These are phyloP conservation scores for Fusarium sp. DNA, from an alignment of 2,329 filamentous ascomycete species.

Conservation along the genomic window DNA sequence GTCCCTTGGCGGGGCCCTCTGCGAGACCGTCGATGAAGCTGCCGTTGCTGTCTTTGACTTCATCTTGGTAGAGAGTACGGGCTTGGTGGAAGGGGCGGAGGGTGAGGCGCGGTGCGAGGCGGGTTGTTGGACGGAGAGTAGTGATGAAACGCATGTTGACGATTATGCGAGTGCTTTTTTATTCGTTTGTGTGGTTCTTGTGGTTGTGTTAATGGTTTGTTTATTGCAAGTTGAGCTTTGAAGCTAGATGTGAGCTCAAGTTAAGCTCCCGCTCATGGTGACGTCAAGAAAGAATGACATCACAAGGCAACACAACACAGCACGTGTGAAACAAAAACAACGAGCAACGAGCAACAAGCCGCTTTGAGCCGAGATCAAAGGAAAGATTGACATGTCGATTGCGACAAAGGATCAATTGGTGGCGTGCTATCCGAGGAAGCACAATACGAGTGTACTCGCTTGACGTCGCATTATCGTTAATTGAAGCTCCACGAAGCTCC, in stretches of 20 bases:
- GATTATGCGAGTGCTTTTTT: rapidly evolving
- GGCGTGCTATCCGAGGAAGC: background rate
- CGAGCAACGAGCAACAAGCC: constrained; percentile 1
- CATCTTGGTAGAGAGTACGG: constrained; percentile 13
- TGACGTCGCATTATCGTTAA: background rate
- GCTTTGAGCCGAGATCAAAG: background rate
- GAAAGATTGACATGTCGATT: background rate
- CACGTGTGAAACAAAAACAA: background rate
- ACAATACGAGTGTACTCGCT: background rate
- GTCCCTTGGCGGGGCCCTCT: constrained; percentile 47
- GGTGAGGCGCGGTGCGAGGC: constrained; percentile 17
- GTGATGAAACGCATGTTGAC: constrained; percentile 26
- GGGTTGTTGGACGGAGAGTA: constrained; percentile 10
- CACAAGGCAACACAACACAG: constrained; percentile 9
- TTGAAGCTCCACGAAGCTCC: constrained; percentile 1
- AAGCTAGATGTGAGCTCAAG: constrained; percentile 1
- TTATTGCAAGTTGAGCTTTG: background rate
- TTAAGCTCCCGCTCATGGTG: constrained; percentile 25
- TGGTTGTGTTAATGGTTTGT: background rate
- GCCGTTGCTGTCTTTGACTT: constrained; percentile 13
- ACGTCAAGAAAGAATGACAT: constrained; percentile 42
- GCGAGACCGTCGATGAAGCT: constrained; percentile 44
- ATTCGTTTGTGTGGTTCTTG: rapidly evolving
- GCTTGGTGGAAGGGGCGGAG: constrained; percentile 11
- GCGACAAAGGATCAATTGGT: background rate